Evolutionary conservation across 1,284 basidiomycete genomes (phyloP), one percentile per base, ranked within the genome.

Genomic region (Papiliotrema terrestris): DNA sequence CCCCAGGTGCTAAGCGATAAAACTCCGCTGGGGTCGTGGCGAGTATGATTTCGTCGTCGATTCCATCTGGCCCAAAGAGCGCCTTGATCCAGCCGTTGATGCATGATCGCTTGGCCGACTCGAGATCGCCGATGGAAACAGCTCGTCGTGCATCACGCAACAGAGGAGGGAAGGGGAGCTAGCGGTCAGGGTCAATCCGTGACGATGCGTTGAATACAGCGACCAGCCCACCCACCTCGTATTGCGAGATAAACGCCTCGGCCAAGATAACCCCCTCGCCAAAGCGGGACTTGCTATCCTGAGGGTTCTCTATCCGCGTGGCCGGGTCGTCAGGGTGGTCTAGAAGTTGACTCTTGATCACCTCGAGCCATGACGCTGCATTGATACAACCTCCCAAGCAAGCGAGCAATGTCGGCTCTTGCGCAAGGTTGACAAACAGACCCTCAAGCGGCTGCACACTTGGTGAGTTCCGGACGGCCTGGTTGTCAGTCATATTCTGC

Each of bases 11-110:
- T 2, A 81, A 70, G 8, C 69, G 65, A 35, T 79, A 73, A 14
- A 82, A 69, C 0, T 71, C 69, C 13, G 67, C 68, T 1, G 80
- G 78, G 1, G 77, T 68, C 0, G 80, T 81, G 3, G 76, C 62
- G 57, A 74, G 62, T 3, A 77, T 57, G n/a, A 73, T 69, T 37
- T 76, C 69, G 49, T 77, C 75, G 42, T 76, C 74, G 45, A 77
- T 77, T 22, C 75, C 75, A 46, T 74, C 71, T 2, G 73, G 69
- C 17, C 75, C 74, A 57, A 76, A 76, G 72, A 77, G 58, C 8
- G 75, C 75, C 41, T 73, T 72, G 37, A 74, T 63, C 75, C 75
- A 77, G 20, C 72, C 71, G 49, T 71, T 72, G 43, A 75, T 44
- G 41, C 63, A 71, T 1, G 61, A 59, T 5, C 67, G 60, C 44